Evolutionary conservation across 768 basidiomycete genomes (phyloP).

Genomic region (Russula sp.): DNA sequence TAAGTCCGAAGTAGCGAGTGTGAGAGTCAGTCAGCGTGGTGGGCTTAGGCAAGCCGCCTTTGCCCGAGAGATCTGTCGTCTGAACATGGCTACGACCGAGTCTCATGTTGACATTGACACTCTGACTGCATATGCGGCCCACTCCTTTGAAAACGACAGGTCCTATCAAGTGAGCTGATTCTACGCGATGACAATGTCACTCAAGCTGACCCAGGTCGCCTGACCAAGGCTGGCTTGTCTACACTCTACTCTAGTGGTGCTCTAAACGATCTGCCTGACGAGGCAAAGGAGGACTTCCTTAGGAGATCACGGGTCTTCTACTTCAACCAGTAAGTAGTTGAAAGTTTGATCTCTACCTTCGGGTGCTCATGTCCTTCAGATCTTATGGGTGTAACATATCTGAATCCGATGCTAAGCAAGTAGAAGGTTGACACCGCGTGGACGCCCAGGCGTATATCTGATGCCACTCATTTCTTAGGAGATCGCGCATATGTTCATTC

Average conservation of each 20-base stretch:
- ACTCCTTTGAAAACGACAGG: slow-evolving; percentile 56
- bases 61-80: too few species aligned
- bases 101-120: slow-evolving; percentile 5
- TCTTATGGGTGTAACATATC: slow-evolving; percentile 12
- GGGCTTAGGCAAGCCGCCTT: too few species aligned
- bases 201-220: neutral
- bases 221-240: slow-evolving; percentile 60
- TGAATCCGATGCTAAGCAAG: slow-evolving; percentile 20
- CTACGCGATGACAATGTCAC: neutral
- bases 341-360: neutral
- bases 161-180: slow-evolving; percentile 52
- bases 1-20: neutral
- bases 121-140: slow-evolving; percentile 31
- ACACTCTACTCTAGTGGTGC: slow-evolving; percentile 50
- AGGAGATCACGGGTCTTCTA: slow-evolving; percentile 63
- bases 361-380: slow-evolving; percentile 12
- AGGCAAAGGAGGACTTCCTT: slow-evolving; percentile 47
- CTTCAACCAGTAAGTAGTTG: slow-evolving; percentile 55
- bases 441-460: neutral
- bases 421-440: slow-evolving; percentile 12
- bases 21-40: neutral
- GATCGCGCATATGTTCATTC: slow-evolving; percentile 6
- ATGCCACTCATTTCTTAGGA: neutral
- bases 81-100: neutral
- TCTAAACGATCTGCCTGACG: slow-evolving; percentile 38